A percentile compares a stretch with the other conserved stretches of the same genome.
These are phyloP conservation scores for Funneliformis geosporum DNA, from an alignment of 192 early-diverging fungal species.

Conservation along the genomic window DNA sequence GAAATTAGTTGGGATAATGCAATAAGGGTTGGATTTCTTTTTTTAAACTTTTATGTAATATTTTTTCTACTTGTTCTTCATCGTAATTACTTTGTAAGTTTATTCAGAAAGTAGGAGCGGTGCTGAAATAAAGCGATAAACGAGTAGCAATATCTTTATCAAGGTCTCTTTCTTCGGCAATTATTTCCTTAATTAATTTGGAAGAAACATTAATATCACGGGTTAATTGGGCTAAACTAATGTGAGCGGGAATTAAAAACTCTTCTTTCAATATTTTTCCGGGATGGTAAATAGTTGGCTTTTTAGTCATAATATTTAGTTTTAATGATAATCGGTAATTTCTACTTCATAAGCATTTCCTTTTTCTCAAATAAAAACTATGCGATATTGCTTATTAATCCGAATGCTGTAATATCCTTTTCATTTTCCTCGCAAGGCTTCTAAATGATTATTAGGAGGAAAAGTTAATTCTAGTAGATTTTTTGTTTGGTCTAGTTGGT, in stretches of 20 bases:
- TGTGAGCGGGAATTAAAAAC: conserved; percentile 6
- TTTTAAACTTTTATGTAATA: neutral
- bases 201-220: neutral
- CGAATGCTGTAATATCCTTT: neutral
- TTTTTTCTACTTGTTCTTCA: conserved; percentile 1
- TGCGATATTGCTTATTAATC: neutral
- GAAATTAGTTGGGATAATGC: too few relatives aligned
- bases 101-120: neutral
- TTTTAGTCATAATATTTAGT: conserved; percentile 11
- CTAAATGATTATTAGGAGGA: too few relatives aligned
- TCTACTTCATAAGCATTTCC: conserved; percentile 12
- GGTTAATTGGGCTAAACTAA: too few relatives aligned
- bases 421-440: neutral
- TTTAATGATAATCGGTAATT: conserved; percentile 20
- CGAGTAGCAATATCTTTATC: neutral
- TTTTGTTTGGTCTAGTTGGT: too few relatives aligned
- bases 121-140: neutral
- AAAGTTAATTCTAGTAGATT: too few relatives aligned
- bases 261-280: conserved; percentile 1
- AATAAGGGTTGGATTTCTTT: neutral
- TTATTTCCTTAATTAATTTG: neutral
- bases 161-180: neutral
- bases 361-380: neutral
- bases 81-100: conserved; percentile 8
- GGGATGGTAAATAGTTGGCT: conserved; percentile 1